A percentile compares a stretch with the other conserved stretches of the same genome.
These are phyloP conservation scores for Amanita molliuscula DNA, from an alignment of 768 basidiomycete species.

Conservation along the genomic window DNA sequence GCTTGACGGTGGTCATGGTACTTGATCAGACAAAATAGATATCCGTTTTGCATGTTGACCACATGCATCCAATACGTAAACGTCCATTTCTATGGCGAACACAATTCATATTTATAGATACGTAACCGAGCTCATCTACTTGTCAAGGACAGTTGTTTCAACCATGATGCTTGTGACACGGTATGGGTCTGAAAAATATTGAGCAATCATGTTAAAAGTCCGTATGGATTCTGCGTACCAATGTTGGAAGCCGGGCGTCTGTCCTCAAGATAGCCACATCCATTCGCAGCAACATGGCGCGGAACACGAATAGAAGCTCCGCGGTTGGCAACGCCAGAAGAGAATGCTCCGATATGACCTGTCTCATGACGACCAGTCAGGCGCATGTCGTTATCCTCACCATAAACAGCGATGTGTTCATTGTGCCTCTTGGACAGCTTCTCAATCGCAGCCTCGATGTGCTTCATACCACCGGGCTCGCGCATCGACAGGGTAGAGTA, in stretches of 20 bases:
- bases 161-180: constrained; percentile 85
- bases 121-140: constrained; percentile 22
- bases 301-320: constrained; percentile 97
- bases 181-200: constrained; percentile 65
- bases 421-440: constrained; percentile 86
- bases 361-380: constrained; percentile 98
- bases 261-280: constrained; percentile 94
- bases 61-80: not conserved
- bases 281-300: constrained; percentile 83
- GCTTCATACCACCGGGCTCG: constrained; percentile 85
- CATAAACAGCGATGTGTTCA: constrained; percentile 96
- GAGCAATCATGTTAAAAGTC: constrained; percentile 1
- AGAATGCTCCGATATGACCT: constrained; percentile 85
- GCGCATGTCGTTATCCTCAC: constrained; percentile 94
- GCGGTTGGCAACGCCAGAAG: constrained; percentile 94
- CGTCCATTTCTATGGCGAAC: not conserved
- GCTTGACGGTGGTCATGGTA: constrained; percentile 35
- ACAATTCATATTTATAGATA: not conserved
- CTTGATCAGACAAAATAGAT: not conserved
- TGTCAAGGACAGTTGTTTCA: constrained; percentile 74
- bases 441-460: constrained; percentile 87
- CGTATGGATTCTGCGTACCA: constrained; percentile 39
- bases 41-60: not conserved
- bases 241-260: constrained; percentile 98
- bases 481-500: constrained; percentile 94